Evolutionary conservation across 768 basidiomycete genomes (phyloP), one percentile per base, ranked within the genome.

Genomic region (Cyathus striatus): DNA sequence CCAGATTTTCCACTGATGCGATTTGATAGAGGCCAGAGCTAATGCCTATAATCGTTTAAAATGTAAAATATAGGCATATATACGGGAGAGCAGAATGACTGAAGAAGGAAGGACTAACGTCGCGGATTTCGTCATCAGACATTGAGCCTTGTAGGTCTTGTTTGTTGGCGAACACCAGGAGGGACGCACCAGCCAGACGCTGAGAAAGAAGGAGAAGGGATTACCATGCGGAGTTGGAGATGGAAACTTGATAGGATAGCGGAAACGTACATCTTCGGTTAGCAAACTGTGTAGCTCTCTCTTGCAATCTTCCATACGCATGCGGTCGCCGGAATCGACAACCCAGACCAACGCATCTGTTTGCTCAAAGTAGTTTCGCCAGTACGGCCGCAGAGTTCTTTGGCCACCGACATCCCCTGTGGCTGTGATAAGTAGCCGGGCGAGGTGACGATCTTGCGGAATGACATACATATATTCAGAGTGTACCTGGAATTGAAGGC

Each of bases 371-470:
- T 98, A 98, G 63, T 98, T 99, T 20, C 91, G 73, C 96, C 96
- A 99, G 62, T 98, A 98, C 5, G 96, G 95, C 23, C 96, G 79
- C 40, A 99, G 81, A 0, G 91, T 94, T 44, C 86, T 81, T 62
- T 99, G 96, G 18, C 96, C 95, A 25, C 96, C 96, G 25, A 98
- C 92, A 61, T 99, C 96, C 96, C 95, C 94, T 97, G n/a, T n/a
- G 27, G 27, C 9, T 30, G 27, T n/a, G 27, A n/a, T n/a, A 9
- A 30, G 36, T 34, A 30, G 40, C 42, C n/a, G n/a, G n/a, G n/a
- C n/a, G n/a, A n/a, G n/a, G n/a, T n/a, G n/a, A n/a, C n/a, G n/a
- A n/a, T n/a, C n/a, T n/a, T n/a, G n/a, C n/a, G n/a, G n/a, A n/a
- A n/a, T 33, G 18, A 64, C 80, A 49, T 58, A 89, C 85, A 89